These are phyloP conservation scores for Bruguiera gymnorhiza DNA, from an alignment of 345 rosid genomes.

Conservation along the genomic window DNA sequence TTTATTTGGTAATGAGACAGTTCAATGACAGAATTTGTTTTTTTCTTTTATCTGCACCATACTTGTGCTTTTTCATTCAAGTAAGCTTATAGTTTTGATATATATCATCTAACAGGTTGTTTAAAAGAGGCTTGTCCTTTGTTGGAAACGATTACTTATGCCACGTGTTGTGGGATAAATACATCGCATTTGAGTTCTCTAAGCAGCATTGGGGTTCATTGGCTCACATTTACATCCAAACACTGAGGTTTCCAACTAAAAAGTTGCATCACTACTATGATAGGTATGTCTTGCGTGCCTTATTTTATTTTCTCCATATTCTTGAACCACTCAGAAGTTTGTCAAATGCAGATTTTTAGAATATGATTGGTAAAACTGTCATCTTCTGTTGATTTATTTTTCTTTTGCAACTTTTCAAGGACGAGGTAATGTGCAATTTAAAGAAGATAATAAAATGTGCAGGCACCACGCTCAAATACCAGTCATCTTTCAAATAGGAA, in stretches of 20 bases:
- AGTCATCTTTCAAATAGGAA: too few species aligned
- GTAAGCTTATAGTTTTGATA: conserved; percentile 1
- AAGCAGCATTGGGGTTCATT: conserved; percentile 64
- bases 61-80: background rate
- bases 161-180: conserved; percentile 74
- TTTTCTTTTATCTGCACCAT: conserved; percentile 4
- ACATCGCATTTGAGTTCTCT: conserved; percentile 58
- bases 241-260: conserved; percentile 70
- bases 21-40: background rate
- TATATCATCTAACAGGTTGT: conserved; percentile 49
- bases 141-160: conserved; percentile 83
- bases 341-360: background rate
- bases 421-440: too few species aligned
- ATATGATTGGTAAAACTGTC: background rate
- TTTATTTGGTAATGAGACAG: too few species aligned
- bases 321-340: background rate
- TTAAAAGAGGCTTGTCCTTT: conserved; percentile 67
- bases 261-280: conserved; percentile 62
- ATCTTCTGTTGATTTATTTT: background rate
- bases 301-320: background rate
- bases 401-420: too few species aligned
- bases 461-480: too few species aligned
- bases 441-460: too few species aligned
- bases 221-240: conserved; percentile 60
- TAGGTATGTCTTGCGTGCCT: conserved; percentile 38